Evolutionary conservation across 345 rosid species (phyloP).

Genomic region (Salix udensis): DNA sequence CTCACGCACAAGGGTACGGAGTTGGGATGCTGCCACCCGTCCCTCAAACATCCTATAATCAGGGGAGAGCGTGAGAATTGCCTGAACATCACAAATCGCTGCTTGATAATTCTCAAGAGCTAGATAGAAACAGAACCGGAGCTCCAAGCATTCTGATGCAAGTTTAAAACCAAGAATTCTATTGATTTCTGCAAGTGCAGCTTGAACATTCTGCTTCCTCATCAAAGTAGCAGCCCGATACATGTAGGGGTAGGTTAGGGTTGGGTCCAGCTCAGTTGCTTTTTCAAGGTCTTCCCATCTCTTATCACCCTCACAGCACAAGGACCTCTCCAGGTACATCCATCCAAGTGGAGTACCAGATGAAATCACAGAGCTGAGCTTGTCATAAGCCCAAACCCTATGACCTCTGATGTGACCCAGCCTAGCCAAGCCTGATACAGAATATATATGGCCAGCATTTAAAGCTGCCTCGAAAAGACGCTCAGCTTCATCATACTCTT

Average conservation of each 20-base stretch:
- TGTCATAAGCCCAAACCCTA: constrained; percentile 63
- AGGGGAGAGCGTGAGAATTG: constrained; percentile 82
- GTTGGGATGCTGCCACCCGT: constrained; percentile 83
- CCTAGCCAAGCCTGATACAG: constrained; percentile 86
- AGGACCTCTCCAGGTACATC: constrained; percentile 97
- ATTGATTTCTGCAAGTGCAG: constrained; percentile 84
- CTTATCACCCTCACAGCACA: constrained; percentile 73
- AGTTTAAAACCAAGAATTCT: constrained; percentile 88
- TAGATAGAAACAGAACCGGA: constrained; percentile 89
- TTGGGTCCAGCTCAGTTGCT: constrained; percentile 86
- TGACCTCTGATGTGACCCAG: constrained; percentile 60
- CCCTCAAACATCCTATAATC: constrained; percentile 91
- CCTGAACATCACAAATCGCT: constrained; percentile 94
- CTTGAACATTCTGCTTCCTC: constrained; percentile 69
- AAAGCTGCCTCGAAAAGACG: constrained; percentile 61
- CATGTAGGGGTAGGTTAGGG: constrained; percentile 94
- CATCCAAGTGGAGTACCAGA: constrained; percentile 69
- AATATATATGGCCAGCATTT: constrained; percentile 68
- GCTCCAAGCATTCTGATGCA: constrained; percentile 88
- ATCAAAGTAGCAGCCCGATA: constrained; percentile 75
- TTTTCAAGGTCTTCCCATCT: constrained; percentile 80
- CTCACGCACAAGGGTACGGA: constrained; percentile 82
- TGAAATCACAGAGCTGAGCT: constrained; percentile 71
- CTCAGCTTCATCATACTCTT: constrained; percentile 80
- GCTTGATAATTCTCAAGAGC: constrained; percentile 79